Percentiles rank a stretch among this genome's conserved stretches.
phyloP scores from a whole-genome alignment of 305 asterid species.

The Solanum hybrid region DNA sequence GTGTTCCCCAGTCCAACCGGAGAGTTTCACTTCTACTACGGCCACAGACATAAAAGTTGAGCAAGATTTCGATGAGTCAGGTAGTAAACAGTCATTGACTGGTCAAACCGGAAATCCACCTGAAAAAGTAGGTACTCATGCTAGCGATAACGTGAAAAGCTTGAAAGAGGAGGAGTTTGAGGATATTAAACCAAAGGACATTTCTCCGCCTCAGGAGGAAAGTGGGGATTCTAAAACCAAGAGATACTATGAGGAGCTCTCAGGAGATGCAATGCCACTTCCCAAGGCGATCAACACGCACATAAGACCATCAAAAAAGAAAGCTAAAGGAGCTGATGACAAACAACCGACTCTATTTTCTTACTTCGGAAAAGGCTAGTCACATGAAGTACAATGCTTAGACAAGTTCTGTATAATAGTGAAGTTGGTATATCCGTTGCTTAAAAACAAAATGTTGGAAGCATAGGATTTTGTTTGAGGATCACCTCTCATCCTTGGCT shows the following conservation, averaged over 20 bases:
- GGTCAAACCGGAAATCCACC: conserved; percentile 7
- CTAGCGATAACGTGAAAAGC: not conserved
- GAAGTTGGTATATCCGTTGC: not conserved
- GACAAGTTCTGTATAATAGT: not conserved
- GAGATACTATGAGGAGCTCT: conserved; percentile 25
- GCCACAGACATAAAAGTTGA: not conserved
- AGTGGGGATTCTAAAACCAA: conserved; percentile 17
- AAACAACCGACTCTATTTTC: conserved; percentile 71
- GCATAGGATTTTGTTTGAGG: not conserved
- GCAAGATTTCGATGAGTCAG: not conserved
- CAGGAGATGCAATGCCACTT: conserved; percentile 18
- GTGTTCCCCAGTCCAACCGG: not conserved
- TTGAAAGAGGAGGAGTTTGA: conserved; percentile 4
- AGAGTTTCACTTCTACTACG: not conserved
- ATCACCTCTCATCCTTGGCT: not conserved
- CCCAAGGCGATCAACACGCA: conserved; percentile 7
- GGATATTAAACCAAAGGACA: conserved; percentile 10
- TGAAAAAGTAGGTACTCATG: not conserved
- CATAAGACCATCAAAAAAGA: conserved; percentile 34
- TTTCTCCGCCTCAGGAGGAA: conserved; percentile 4
- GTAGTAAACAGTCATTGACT: not conserved
- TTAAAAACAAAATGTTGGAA: not conserved
- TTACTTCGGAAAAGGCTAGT: conserved; percentile 53
- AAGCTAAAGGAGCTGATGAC: conserved; percentile 31
- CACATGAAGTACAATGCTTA: not conserved